phyloP scores from a whole-genome alignment of 805 yeast genomes.

The Torulaspora maleeae region DNA sequence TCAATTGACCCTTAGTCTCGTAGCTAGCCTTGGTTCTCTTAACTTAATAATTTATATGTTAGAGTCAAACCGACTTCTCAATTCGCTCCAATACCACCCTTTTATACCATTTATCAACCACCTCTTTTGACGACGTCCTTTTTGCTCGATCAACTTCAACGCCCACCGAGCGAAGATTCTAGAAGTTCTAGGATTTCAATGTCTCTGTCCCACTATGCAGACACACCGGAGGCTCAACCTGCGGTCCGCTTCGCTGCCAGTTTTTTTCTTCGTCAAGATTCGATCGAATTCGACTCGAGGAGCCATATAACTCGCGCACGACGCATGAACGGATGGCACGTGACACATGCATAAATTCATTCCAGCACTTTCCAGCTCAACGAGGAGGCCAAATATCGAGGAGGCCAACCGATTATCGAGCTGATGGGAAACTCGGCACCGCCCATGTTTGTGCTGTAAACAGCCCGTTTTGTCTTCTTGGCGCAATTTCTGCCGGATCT shows the following conservation, averaged over 20 bases:
- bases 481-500: no score
- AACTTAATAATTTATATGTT: neutral
- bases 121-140: conserved; percentile 5
- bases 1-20: conserved; percentile 5
- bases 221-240: neutral
- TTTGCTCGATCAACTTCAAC: conserved; percentile 1
- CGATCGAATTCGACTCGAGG: conserved; percentile 3
- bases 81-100: neutral
- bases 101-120: conserved; percentile 9
- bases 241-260: neutral
- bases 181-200: conserved; percentile 6
- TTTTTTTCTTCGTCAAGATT: neutral
- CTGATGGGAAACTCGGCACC: no score
- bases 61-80: neutral
- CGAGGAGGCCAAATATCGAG: no score
- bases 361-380: no score
- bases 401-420: no score
- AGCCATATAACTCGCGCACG: neutral
- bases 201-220: neutral
- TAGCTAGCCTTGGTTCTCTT: conserved; percentile 1
- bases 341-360: no score
- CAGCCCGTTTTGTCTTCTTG: no score
- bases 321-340: no score
- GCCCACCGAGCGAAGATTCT: conserved; percentile 14
- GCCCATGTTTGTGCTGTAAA: no score